Evolutionary conservation across 1,139 yeast genomes (phyloP).

Genomic region (Geotrichum aggregatum): DNA sequence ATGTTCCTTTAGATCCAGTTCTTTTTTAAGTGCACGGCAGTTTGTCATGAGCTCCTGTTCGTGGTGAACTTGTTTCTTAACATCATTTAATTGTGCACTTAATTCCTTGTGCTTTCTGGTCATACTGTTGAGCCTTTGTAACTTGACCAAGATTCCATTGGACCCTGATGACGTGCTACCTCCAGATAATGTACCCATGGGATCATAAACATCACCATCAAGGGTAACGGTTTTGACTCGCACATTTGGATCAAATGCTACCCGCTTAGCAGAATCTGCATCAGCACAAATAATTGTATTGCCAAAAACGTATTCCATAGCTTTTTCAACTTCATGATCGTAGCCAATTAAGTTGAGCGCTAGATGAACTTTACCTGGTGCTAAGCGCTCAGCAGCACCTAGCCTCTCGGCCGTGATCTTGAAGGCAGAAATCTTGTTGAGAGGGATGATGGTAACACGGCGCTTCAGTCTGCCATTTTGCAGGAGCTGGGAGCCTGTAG

Average conservation of each 20-base stretch:
- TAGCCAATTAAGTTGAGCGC: slow-evolving; percentile 78
- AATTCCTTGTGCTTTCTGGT: slow-evolving; percentile 43
- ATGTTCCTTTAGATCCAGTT: slow-evolving; percentile 61
- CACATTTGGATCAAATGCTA: slow-evolving; percentile 80
- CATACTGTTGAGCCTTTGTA: slow-evolving; percentile 64
- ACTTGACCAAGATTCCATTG: slow-evolving; percentile 56
- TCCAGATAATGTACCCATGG: slow-evolving; percentile 92
- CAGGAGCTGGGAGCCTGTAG: slow-evolving; percentile 73
- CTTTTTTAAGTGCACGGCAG: slow-evolving; percentile 60
- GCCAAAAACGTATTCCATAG: slow-evolving; percentile 93
- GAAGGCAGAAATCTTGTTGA: slow-evolving; percentile 72
- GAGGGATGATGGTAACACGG: slow-evolving; percentile 87
- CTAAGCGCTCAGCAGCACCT: slow-evolving; percentile 56
- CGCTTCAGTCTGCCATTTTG: slow-evolving; percentile 74
- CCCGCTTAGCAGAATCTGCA: slow-evolving; percentile 79
- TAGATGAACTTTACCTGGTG: slow-evolving; percentile 81
- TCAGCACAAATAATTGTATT: slow-evolving; percentile 78
- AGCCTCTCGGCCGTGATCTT: slow-evolving; percentile 36
- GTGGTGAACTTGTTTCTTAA: slow-evolving; percentile 45
- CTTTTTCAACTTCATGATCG: slow-evolving; percentile 63
- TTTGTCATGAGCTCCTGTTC: slow-evolving; percentile 48
- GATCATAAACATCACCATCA: slow-evolving; percentile 94
- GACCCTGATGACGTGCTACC: slow-evolving; percentile 59
- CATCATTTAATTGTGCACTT: slow-evolving; percentile 42
- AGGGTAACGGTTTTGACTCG: slow-evolving; percentile 83